A percentile compares a stretch with the other conserved stretches of the same genome.
Conservation (phyloP, 1,284 basidiomycete genomes). For the Sporisorium sorghi region DNA sequence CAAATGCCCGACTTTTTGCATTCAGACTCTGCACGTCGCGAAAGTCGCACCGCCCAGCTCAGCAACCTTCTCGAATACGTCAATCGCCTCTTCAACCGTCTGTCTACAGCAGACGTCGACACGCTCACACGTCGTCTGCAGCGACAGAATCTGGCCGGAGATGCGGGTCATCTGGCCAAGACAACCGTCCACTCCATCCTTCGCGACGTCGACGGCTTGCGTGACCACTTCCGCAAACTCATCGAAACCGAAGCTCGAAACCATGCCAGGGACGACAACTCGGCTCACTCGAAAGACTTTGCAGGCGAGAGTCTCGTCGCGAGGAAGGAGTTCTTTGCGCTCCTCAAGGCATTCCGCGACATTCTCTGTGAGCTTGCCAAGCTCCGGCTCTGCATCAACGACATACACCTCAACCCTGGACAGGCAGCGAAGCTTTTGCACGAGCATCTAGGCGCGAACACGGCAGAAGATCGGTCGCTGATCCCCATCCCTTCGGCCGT, state of each 20-base stretch:
- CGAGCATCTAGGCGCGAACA: conserved; percentile 59
- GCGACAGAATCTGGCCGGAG: conserved; percentile 86
- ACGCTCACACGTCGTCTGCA: conserved; percentile 89
- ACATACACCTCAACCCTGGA: conserved; percentile 87
- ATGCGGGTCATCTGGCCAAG: conserved; percentile 87
- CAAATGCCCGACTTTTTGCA: conserved; percentile 30
- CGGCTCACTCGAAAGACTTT: conserved; percentile 70
- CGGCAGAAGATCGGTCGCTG: conserved; percentile 45
- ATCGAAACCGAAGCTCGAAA: conserved; percentile 72
- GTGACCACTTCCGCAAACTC: conserved; percentile 78
- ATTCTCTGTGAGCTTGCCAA: conserved; percentile 84
- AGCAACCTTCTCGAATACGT: conserved; percentile 80
- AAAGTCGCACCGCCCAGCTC: conserved; percentile 70
- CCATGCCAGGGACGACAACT: conserved; percentile 28
- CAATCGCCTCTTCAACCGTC: conserved; percentile 76
- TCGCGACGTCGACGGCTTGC: conserved; percentile 78
- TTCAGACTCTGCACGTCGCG: conserved; percentile 38
- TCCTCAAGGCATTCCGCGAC: conserved; percentile 88
- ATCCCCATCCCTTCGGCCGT: conserved; percentile 51
- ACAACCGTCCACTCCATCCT: conserved; percentile 83
- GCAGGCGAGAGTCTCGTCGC: conserved; percentile 73
- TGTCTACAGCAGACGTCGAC: conserved; percentile 84
- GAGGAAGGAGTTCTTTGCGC: conserved; percentile 82
- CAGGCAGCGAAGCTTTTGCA: conserved; percentile 71
- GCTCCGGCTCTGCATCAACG: conserved; percentile 85